These are phyloP conservation scores for Prunus armeniaca DNA, from an alignment of 306 rosid species.

Conservation along the genomic window DNA sequence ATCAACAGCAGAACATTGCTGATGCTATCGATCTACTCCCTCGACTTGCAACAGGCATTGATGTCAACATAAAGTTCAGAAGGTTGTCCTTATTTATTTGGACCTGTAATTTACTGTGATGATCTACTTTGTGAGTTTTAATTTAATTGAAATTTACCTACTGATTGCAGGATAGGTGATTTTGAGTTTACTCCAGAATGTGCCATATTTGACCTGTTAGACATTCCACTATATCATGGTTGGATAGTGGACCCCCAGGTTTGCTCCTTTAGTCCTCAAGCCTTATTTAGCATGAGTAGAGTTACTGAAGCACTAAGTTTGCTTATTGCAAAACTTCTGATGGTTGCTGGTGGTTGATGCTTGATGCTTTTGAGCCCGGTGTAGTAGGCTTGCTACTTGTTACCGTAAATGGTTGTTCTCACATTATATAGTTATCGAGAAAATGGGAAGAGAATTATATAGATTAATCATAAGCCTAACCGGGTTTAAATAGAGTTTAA, in stretches of 20 bases:
- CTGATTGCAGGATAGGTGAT: constrained; percentile 74
- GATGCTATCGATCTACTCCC: constrained; percentile 99
- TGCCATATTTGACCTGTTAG: constrained; percentile 96
- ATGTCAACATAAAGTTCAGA: constrained; percentile 87
- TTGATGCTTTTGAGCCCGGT: constrained; percentile 5
- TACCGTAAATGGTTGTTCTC: not conserved
- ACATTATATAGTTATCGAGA: not conserved
- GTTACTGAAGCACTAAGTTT: not conserved
- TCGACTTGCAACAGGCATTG: constrained; percentile 97
- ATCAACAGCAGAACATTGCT: constrained; percentile 93
- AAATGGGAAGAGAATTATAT: not conserved
- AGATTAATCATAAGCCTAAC: not conserved
- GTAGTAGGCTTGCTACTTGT: not conserved
- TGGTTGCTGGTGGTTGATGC: constrained; percentile 1
- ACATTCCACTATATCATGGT: constrained; percentile 95
- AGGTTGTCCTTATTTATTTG: constrained; percentile 48
- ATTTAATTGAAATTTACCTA: constrained; percentile 24
- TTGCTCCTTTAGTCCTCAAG: constrained; percentile 24
- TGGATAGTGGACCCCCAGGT: constrained; percentile 99
- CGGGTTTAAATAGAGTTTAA: not conserved
- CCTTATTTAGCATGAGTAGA: constrained; percentile 11
- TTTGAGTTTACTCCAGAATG: constrained; percentile 97
- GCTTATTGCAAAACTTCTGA: not conserved
- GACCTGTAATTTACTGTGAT: constrained; percentile 9
- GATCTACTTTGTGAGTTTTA: constrained; percentile 25